Base-by-base conservation (phyloP, 1,284 basidiomycete species). In the Microbotryum intermedium region DNA sequence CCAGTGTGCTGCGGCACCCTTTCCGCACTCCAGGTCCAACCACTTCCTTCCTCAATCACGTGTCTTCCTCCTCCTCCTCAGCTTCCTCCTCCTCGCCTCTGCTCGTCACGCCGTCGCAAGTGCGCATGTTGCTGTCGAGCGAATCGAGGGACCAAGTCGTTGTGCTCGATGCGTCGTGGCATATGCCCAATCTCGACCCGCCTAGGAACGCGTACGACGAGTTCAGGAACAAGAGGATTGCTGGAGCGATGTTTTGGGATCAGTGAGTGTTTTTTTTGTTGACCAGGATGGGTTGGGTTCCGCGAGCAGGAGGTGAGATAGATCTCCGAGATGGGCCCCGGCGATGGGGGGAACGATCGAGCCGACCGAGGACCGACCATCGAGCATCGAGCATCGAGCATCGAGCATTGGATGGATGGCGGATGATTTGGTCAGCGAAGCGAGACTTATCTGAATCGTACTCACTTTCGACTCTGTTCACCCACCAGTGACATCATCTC, bases 111-210 rank as follows among this genome's bases (percentile, higher is more conserved):
- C 67, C 67, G 8, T 29, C 43, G 20, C 57, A 64, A 26, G 57
- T 67, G 44, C 20, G 55, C 25, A 23, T 45, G 29, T 52, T 64
- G 21, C 48, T 69, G 5, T 34, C 55, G 21, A 30, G 58, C n/a
- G 47, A 50, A 13, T 25, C 58, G 11, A 13, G 21, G n/a, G 25
- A 29, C 25, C 23, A 47, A 25, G 44, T 54, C 25, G 50, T 69
- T 21, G 64, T 74, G 26, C 60, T 76, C 21, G 90, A 93, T 72
- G 83, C 84, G 26, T 84, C 82, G 46, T 93, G 90, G 90, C 85
- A 87, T 73, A 91, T 93, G 90, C 90, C 90, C 50, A 86, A 84
- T 72, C 80, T 84, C 52, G 79, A 83, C 2, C 82, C 73, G 0
- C 63, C 66, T 9, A 64, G 88, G 59, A 81, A 82, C 60, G 79